Evolutionary conservation across 2,329 filamentous ascomycete species (phyloP).

Genomic region (Diaporthe citri): DNA sequence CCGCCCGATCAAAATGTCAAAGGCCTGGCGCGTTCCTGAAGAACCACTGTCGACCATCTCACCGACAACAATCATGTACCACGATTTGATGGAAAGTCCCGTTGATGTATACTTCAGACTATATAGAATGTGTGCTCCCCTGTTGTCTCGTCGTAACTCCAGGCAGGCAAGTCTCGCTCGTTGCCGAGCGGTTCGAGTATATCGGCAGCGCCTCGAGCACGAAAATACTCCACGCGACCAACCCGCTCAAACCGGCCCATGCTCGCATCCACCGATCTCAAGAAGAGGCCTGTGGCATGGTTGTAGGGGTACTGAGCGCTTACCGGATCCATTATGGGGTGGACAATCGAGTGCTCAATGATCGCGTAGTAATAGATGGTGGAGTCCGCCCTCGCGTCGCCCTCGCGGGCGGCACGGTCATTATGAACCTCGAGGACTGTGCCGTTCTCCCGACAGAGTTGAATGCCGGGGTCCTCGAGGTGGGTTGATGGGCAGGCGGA

Average conservation of each 20-base stretch:
- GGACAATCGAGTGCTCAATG: background rate
- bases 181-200: background rate
- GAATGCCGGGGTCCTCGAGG: background rate
- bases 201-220: background rate
- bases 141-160: background rate
- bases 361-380: background rate
- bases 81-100: background rate
- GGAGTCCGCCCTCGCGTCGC: background rate
- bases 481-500: background rate
- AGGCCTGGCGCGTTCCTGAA: background rate
- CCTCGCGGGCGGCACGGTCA: background rate
- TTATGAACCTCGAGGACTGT: background rate
- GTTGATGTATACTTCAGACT: background rate
- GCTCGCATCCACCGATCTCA: background rate
- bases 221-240: background rate
- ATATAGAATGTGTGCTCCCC: background rate
- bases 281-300: background rate
- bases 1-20: background rate
- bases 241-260: slow-evolving; percentile 3
- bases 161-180: slow-evolving; percentile 1
- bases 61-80: background rate
- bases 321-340: too few species aligned
- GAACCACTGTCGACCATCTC: background rate
- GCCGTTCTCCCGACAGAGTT: too few species aligned
- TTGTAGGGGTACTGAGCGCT: background rate